These are phyloP conservation scores for Lotmaria passim DNA, from an alignment of 208 protist species.

Conservation along the genomic window DNA sequence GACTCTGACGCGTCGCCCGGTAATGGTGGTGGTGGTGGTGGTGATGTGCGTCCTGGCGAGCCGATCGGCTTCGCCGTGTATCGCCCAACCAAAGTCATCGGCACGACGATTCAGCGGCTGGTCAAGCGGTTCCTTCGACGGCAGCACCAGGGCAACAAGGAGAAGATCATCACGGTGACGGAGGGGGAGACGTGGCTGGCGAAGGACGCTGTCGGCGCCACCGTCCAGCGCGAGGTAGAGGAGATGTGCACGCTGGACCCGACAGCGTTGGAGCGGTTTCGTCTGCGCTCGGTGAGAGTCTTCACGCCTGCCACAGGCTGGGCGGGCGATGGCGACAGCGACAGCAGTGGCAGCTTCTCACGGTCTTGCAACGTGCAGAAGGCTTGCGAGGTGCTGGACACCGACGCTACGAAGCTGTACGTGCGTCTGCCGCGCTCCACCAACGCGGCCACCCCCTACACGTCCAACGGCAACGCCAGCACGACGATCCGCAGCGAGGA, in stretches of 20 bases:
- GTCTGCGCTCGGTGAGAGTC: slow-evolving; percentile 26
- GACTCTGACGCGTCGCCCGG: neutral
- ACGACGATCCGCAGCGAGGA: neutral
- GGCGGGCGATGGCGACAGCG: slow-evolving; percentile 3
- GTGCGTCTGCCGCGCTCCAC: slow-evolving; percentile 30
- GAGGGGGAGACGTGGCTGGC: slow-evolving; percentile 76
- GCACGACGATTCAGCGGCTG: slow-evolving; percentile 52
- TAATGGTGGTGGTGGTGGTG: neutral
- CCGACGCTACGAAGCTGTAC: slow-evolving; percentile 44
- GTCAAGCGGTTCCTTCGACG: slow-evolving; percentile 61
- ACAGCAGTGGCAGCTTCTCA: slow-evolving; percentile 1
- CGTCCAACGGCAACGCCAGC: slow-evolving; percentile 15
- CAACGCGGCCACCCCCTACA: neutral
- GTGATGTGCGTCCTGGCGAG: neutral
- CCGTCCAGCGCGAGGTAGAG: slow-evolving; percentile 73
- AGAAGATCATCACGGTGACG: slow-evolving; percentile 69
- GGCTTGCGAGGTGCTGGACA: slow-evolving; percentile 26
- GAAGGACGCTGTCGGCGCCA: slow-evolving; percentile 48
- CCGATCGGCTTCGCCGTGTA: slow-evolving; percentile 30
- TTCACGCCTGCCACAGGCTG: slow-evolving; percentile 6
- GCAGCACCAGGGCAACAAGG: slow-evolving; percentile 57
- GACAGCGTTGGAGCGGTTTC: slow-evolving; percentile 41
- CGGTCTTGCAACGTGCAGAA: slow-evolving; percentile 14
- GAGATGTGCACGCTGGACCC: slow-evolving; percentile 57
- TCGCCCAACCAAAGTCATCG: slow-evolving; percentile 40